phyloP scores from a whole-genome alignment of 306 rosid genomes.

The Trifolium fragiferum region DNA sequence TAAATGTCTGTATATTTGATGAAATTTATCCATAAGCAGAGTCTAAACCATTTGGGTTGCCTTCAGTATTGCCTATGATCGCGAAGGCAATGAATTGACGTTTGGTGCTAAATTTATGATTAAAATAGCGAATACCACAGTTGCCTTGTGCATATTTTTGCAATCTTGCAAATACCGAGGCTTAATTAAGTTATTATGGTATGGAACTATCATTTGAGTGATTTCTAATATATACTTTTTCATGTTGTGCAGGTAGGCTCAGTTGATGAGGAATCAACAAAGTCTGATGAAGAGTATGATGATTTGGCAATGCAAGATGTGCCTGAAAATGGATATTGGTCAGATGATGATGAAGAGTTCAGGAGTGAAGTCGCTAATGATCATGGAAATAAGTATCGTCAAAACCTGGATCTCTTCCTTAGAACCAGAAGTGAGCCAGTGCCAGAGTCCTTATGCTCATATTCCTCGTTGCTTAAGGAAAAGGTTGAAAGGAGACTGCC shows the following conservation, averaged over 20 bases:
- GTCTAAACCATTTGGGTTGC: conserved; percentile 10
- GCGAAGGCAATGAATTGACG: background rate
- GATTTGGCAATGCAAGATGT: conserved; percentile 85
- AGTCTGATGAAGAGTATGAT: conserved; percentile 94
- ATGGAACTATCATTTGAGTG: background rate
- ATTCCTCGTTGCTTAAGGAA: conserved; percentile 60
- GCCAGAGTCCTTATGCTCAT: conserved; percentile 55
- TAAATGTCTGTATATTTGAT: conserved; percentile 3
- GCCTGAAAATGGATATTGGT: conserved; percentile 63
- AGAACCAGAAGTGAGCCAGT: conserved; percentile 63
- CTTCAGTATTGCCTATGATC: conserved; percentile 21
- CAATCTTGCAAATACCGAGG: background rate
- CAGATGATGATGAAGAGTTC: conserved; percentile 56
- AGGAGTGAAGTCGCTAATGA: conserved; percentile 40
- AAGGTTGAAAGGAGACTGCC: conserved; percentile 55
- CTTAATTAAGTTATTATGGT: background rate
- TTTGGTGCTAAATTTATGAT: conserved; percentile 47
- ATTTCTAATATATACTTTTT: conserved; percentile 10
- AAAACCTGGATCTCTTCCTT: conserved; percentile 60
- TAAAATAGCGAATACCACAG: conserved; percentile 4
- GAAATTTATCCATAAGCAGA: conserved; percentile 1
- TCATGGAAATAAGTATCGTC: conserved; percentile 51
- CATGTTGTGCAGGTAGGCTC: conserved; percentile 73
- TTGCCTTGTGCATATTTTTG: conserved; percentile 1
- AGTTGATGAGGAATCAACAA: conserved; percentile 93